Conservation (phyloP, 1,139 yeast genomes). For the Suhomyces taliae region DNA sequence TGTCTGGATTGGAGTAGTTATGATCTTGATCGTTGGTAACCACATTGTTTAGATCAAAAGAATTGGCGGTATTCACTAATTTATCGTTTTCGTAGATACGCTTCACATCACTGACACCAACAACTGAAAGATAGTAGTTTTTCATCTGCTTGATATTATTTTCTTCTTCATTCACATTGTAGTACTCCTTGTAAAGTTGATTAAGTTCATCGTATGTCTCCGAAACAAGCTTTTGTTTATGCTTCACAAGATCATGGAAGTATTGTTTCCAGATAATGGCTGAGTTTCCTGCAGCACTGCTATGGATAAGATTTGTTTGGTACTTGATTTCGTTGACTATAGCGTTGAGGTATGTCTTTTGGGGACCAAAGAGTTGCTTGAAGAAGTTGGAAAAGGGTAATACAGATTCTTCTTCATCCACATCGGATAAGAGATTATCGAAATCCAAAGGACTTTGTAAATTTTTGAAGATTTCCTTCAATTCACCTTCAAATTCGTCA, state of each 20-base stretch:
- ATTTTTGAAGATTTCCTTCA: conserved; percentile 27
- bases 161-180: conserved; percentile 20
- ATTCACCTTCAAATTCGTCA: conserved; percentile 33
- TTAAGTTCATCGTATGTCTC: conserved; percentile 26
- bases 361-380: conserved; percentile 26
- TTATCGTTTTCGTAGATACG: conserved; percentile 7
- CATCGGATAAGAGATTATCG: conserved; percentile 25
- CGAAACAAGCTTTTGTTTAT: conserved; percentile 25
- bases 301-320: conserved; percentile 26
- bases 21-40: conserved; percentile 27
- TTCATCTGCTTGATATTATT: conserved; percentile 17
- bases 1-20: conserved; percentile 24
- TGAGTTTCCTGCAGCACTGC: conserved; percentile 27
- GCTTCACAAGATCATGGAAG: conserved; percentile 22
- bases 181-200: conserved; percentile 28
- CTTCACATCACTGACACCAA: conserved; percentile 21
- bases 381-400: conserved; percentile 36
- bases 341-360: conserved; percentile 25
- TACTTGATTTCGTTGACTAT: conserved; percentile 32
- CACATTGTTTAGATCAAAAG: conserved; percentile 5
- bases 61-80: conserved; percentile 9
- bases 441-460: conserved; percentile 37
- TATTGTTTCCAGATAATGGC: conserved; percentile 38
- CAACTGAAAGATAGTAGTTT: conserved; percentile 34
- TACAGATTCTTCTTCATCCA: conserved; percentile 1